Conservation (phyloP, 805 yeast species). For the Maudiozyma turicensis region DNA sequence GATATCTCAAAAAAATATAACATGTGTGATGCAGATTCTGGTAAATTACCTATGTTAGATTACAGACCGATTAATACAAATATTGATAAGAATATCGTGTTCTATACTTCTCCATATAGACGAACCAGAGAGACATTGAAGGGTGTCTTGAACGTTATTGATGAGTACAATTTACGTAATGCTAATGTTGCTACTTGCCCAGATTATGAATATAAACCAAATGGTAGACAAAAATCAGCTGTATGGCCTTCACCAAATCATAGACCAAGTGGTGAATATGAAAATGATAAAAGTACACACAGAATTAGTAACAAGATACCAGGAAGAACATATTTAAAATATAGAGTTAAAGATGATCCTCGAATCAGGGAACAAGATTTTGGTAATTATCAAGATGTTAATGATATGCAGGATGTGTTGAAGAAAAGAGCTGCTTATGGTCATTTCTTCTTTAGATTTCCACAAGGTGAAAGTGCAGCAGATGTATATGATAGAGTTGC, state of each 20-base stretch:
- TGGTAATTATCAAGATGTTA: constrained; percentile 79
- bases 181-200: constrained; percentile 16
- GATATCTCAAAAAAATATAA: constrained; percentile 15
- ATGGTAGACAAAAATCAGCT: constrained; percentile 21
- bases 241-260: constrained; percentile 19
- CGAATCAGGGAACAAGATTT: constrained; percentile 91
- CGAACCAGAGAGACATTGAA: constrained; percentile 80
- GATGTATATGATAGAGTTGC: constrained; percentile 90
- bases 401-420: constrained; percentile 74
- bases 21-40: constrained; percentile 5
- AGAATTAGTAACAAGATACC: constrained; percentile 3
- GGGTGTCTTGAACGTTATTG: constrained; percentile 51
- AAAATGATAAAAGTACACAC: constrained; percentile 14
- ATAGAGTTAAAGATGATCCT: constrained; percentile 73
- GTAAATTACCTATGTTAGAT: constrained; percentile 12
- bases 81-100: constrained; percentile 50
- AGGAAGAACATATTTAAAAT: constrained; percentile 31
- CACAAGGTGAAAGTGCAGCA: constrained; percentile 92
- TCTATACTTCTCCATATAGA: constrained; percentile 79
- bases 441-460: constrained; percentile 79
- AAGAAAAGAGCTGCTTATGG: constrained; percentile 81
- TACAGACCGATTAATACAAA: constrained; percentile 23
- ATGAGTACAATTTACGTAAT: constrained; percentile 24
- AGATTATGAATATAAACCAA: constrained; percentile 16
- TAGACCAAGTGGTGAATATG: constrained; percentile 21